Evolutionary conservation across 306 rosid genomes (phyloP), one percentile per base, ranked within the genome.

Genomic region (Cajanus cajan): DNA sequence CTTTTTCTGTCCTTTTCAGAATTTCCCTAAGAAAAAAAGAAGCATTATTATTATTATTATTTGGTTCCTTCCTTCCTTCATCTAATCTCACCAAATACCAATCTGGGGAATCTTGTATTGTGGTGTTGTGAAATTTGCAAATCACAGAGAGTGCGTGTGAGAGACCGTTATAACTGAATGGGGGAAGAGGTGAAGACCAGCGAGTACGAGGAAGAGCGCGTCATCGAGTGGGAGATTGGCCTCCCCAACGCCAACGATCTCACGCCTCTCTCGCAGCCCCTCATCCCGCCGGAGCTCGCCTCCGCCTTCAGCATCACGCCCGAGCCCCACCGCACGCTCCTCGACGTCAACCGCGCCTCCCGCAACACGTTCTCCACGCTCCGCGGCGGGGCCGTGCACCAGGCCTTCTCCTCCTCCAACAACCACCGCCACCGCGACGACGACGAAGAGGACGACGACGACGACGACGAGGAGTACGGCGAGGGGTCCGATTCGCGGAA

Each of bases 271-370:
- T 88, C 94, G 21, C 96, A 91, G 88, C 58, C 44, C 31, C 37
- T 95, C 80, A 90, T 93, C 39, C 87, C 98, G 43, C 88, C 86
- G 65, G 96, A 91, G 76, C 89, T 95, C 0, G 98, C 98, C 7
- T 79, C 92, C 25, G 99, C 98, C 58, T 95, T 95, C 76, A 87
- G 97, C 68, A 95, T 95, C 72, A 82, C 91, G 4, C 97, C 92
- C 83, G 93, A 74, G 85, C 89, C 93, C 4, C 58, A 21, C 64
- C 91, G 94, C 41, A 83, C 93, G 0, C 28, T 61, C 41, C 1
- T 79, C 28, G 99, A 95, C 15, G 99, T 95, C 57, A 89, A 87
- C 73, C 97, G 90, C 43, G 98, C 98, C 4, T 92, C 99, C 15
- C 85, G 80, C 25, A 86, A 78, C 59, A 92, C 96, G n/a, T 77